A percentile compares a stretch with the other conserved stretches of the same genome.
Conservation (phyloP, 106 monocot genomes). For the Vanilla planifolia region DNA sequence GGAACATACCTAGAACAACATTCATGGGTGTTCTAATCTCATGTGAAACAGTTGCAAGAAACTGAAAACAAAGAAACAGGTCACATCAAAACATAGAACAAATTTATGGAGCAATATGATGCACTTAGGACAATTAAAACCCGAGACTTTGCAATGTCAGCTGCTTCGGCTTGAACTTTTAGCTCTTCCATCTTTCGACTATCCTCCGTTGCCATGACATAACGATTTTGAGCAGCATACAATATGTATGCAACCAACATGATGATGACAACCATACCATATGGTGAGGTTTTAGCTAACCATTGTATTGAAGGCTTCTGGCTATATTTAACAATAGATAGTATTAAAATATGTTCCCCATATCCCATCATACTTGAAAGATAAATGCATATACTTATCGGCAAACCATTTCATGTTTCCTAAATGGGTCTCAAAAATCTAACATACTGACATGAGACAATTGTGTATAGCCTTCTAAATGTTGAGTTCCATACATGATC, state of each 20-base stretch:
- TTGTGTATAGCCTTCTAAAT: slow-evolving; percentile 42
- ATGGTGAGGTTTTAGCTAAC: slow-evolving; percentile 50
- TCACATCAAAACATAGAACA: too few relatives aligned
- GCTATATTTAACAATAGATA: slow-evolving; percentile 48
- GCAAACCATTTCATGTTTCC: slow-evolving; percentile 90
- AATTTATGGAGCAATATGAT: too few relatives aligned
- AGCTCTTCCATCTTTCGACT: slow-evolving; percentile 70
- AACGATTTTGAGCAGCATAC: slow-evolving; percentile 61
- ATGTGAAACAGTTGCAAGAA: slow-evolving; percentile 92
- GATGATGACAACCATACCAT: slow-evolving; percentile 56
- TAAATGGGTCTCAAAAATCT: slow-evolving; percentile 94
- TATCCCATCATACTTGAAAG: not conserved
- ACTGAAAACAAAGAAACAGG: slow-evolving; percentile 29
- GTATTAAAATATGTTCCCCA: slow-evolving; percentile 2
- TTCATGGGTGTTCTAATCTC: slow-evolving; percentile 97
- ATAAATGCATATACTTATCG: slow-evolving; percentile 28
- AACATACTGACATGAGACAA: slow-evolving; percentile 66
- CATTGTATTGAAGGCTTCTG: slow-evolving; percentile 54
- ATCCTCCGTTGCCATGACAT: slow-evolving; percentile 81
- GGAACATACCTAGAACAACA: slow-evolving; percentile 73
- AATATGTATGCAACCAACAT: slow-evolving; percentile 79
- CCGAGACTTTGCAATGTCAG: slow-evolving; percentile 92
- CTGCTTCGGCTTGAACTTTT: slow-evolving; percentile 80
- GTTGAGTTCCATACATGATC: slow-evolving; percentile 85
- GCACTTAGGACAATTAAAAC: slow-evolving; percentile 26